Percentiles rank a stretch among this genome's conserved stretches.
Conservation (phyloP, 1,284 basidiomycete species). For the Cryptococcus floricola region DNA sequence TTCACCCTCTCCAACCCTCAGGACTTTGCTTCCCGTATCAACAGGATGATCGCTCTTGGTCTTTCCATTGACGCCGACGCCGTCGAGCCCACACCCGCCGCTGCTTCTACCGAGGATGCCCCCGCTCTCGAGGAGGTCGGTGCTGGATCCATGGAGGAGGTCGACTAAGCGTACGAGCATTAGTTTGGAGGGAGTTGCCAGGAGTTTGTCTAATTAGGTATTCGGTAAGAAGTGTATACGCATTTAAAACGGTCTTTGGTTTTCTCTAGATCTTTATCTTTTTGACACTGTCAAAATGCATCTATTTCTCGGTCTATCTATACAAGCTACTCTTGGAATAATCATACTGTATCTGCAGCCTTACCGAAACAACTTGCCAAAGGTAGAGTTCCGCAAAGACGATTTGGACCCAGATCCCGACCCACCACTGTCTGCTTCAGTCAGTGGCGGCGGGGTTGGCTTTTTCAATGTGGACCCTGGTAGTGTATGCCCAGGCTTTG, state of each 20-base stretch:
- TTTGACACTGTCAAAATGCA: constrained; percentile 9
- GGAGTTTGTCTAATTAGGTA: too few species aligned
- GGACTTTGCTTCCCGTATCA: constrained; percentile 91
- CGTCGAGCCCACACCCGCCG: constrained; percentile 26
- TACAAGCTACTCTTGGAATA: not conserved
- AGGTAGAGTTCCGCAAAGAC: not conserved
- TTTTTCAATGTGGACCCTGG: too few species aligned
- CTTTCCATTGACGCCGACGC: constrained; percentile 53
- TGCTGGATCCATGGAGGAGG: constrained; percentile 52
- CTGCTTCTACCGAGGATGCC: constrained; percentile 30
- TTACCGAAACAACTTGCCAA: constrained; percentile 8
- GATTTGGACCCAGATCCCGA: not conserved
- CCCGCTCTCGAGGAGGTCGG: constrained; percentile 46
- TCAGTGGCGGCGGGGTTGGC: not conserved
- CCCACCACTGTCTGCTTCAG: not conserved
- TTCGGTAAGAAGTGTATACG: constrained; percentile 3
- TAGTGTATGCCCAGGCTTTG: too few species aligned
- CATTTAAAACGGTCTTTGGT: constrained; percentile 5
- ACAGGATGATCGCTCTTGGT: constrained; percentile 86
- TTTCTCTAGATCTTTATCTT: constrained; percentile 5
- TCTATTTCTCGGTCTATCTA: not conserved
- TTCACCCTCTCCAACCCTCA: constrained; percentile 95
- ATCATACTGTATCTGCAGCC: not conserved
- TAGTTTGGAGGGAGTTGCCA: too few species aligned
- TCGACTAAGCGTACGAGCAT: constrained; percentile 39